Base-by-base conservation (phyloP, 768 basidiomycete genomes). In the Naganishia onofrii region DNA sequence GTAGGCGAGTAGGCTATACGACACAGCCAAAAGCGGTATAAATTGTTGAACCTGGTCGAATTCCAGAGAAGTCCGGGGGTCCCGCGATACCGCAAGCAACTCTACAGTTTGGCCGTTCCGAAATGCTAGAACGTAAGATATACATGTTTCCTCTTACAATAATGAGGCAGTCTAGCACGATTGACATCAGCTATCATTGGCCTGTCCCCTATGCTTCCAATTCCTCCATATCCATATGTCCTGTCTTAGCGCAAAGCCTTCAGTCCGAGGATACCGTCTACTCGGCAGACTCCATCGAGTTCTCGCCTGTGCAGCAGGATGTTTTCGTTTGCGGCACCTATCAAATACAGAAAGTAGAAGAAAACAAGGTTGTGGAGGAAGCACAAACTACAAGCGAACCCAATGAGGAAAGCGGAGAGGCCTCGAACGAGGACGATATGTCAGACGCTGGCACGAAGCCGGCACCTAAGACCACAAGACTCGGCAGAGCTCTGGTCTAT, bases 251-350 rank as follows among this genome's bases (percentile, higher is more conserved):
- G 28, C 19, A 19, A 38, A 76, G 75, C 15, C 52, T 78, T 36
- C 68, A 69, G 3, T 69, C 67, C 15, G 67, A 85, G 74, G 87
- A 92, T 80, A 95, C 93, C 0, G 80, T 83, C n/a, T 88, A 87
- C 76, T 92, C 92, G 12, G 93, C 93, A 26, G 93, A 96, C 80
- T 87, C 90, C 13, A 85, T 93, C 67, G 96, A 98, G 76, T 97
- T 93, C 5, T 85, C 86, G 68, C 83, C 84, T 15, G 82, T 83
- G 29, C 84, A 83, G 58, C 82, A 84, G 2, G 82, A 89, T 73
- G 81, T 96, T 31, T 85, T 97, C 70, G 89, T 89, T 1, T 92
- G 92, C 75, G 95, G 95, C 26, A 97, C 95, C 0, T 99, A 99
- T 82, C 88, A 91, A 74, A 85, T 98, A 26, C 83, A 88, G 52